Evolutionary conservation across 176 grass and related monocot genomes (phyloP).

Genomic region (Zizania latifolia): DNA sequence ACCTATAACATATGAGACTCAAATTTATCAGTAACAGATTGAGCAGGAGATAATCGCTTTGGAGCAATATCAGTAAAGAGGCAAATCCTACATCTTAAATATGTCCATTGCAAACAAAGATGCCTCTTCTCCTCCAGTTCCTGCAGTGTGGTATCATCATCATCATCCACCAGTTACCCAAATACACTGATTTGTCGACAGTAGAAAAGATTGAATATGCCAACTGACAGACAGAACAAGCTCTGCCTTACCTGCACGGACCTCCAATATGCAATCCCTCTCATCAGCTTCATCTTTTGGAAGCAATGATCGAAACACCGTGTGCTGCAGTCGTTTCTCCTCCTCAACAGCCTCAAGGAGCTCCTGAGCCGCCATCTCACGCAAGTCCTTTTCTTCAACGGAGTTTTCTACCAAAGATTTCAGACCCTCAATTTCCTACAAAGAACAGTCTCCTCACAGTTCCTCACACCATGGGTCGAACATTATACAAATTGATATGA

Average conservation of each 20-base stretch:
- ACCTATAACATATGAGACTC: constrained; percentile 45
- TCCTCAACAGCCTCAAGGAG: constrained; percentile 49
- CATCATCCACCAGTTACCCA: background rate
- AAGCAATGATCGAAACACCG: constrained; percentile 57
- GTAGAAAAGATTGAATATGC: background rate
- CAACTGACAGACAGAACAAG: background rate
- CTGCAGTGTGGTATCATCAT: constrained; percentile 35
- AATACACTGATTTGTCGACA: background rate
- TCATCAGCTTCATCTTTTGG: constrained; percentile 94
- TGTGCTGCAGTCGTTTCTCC: constrained; percentile 53
- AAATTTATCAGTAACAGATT: background rate
- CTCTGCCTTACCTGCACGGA: constrained; percentile 65
- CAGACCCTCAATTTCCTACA: constrained; percentile 65
- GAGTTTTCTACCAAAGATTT: constrained; percentile 53
- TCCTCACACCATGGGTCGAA: background rate
- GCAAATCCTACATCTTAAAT: constrained; percentile 70
- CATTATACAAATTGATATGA: background rate
- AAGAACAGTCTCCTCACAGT: background rate
- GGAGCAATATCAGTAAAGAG: background rate
- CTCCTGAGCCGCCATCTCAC: constrained; percentile 71
- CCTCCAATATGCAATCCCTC: constrained; percentile 82
- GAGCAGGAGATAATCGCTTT: background rate
- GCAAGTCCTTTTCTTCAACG: constrained; percentile 69
- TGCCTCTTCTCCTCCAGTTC: constrained; percentile 92
- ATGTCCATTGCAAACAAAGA: constrained; percentile 96